phyloP scores from a whole-genome alignment of 2,329 filamentous ascomycete genomes.

The Colletotrichum viniferum region DNA sequence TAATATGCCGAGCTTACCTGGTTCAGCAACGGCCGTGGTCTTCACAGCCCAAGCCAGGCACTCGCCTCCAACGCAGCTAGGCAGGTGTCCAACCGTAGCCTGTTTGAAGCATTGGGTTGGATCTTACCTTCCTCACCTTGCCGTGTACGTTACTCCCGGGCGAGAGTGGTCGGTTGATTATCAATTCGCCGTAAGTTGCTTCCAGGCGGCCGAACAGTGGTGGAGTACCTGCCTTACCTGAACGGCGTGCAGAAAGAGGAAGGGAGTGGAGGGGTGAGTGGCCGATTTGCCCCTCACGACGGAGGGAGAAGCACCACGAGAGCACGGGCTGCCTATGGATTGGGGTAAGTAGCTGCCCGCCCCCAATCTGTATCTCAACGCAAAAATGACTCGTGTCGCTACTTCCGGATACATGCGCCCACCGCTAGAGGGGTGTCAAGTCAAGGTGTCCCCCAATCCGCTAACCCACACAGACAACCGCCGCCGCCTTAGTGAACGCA shows the following conservation, averaged over 20 bases:
- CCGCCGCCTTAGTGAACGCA: slow-evolving; percentile 20
- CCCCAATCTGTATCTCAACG: neutral
- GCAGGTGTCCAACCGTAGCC: neutral
- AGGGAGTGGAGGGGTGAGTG: neutral
- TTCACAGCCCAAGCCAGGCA: neutral
- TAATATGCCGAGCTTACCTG: slow-evolving; percentile 1
- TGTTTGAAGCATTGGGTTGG: neutral
- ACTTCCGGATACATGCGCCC: neutral
- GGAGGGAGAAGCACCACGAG: neutral
- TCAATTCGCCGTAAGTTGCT: slow-evolving; percentile 12
- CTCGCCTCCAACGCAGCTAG: neutral
- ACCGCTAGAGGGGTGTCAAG: neutral
- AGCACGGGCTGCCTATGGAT: neutral
- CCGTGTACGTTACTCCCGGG: neutral
- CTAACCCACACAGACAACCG: slow-evolving; percentile 1
- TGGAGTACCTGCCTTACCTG: neutral
- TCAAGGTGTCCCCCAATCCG: neutral
- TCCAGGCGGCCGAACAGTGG: neutral
- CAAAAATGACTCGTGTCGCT: neutral
- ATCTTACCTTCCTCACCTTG: neutral
- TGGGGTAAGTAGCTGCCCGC: slow-evolving; percentile 12
- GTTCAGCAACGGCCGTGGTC: neutral
- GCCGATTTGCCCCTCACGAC: slow-evolving; percentile 19
- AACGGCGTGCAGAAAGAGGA: neutral
- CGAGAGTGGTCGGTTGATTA: slow-evolving; percentile 15